Percentiles rank a stretch among this genome's conserved stretches.
phyloP scores from a whole-genome alignment of 768 basidiomycete species.

The Suillus brevipes region DNA sequence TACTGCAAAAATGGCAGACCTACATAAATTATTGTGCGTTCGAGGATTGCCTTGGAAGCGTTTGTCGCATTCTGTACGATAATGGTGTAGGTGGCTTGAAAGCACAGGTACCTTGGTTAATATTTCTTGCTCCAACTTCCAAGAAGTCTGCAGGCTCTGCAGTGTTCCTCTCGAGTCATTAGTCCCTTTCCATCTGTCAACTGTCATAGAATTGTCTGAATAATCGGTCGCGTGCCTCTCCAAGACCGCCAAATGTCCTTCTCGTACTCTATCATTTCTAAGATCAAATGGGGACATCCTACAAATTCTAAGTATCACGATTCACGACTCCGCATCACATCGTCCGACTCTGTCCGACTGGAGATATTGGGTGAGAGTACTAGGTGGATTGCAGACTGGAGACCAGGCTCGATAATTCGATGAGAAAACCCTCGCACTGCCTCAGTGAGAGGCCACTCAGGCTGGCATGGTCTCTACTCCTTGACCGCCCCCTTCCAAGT shows the following conservation, averaged over 20 bases:
- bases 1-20: slow-evolving; percentile 95
- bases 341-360: slow-evolving; percentile 48
- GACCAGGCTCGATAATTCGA: slow-evolving; percentile 63
- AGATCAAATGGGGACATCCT: slow-evolving; percentile 50
- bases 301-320: too few species aligned
- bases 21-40: slow-evolving; percentile 90
- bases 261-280: slow-evolving; percentile 44
- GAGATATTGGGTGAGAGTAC: slow-evolving; percentile 46
- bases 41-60: slow-evolving; percentile 91
- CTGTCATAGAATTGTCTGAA: slow-evolving; percentile 25
- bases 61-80: slow-evolving; percentile 96
- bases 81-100: slow-evolving; percentile 89
- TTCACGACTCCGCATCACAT: too few species aligned
- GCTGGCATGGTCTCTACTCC: too few species aligned
- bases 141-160: slow-evolving; percentile 64
- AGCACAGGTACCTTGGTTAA: slow-evolving; percentile 16
- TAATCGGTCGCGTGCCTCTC: slow-evolving; percentile 13
- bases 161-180: slow-evolving; percentile 15
- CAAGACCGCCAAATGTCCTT: background rate
- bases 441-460: too few species aligned
- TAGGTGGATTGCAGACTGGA: slow-evolving; percentile 57
- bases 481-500: background rate
- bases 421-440: slow-evolving; percentile 69
- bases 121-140: slow-evolving; percentile 65
- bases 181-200: slow-evolving; percentile 14